Conservation (phyloP, 129 eudicot genomes). For the Artemisia annua region DNA sequence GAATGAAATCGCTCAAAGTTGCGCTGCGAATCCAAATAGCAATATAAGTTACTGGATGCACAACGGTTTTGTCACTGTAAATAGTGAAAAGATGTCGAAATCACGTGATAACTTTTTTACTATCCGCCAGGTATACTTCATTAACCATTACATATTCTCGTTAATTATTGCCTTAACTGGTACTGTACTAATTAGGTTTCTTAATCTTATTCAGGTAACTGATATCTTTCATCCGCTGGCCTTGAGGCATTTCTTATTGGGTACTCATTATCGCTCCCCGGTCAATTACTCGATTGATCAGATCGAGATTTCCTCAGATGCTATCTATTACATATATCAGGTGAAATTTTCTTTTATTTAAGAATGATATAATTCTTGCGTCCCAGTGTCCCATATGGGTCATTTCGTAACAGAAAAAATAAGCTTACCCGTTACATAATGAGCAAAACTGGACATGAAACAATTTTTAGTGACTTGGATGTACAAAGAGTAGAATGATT, state of each 20-base stretch:
- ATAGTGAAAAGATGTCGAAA: constrained; percentile 87
- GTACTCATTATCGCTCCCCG: constrained; percentile 83
- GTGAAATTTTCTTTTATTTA: constrained; percentile 24
- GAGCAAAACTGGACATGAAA: too few species aligned
- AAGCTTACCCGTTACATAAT: too few species aligned
- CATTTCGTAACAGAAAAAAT: too few species aligned
- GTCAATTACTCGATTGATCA: constrained; percentile 74
- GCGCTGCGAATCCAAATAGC: constrained; percentile 81
- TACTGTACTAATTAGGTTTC: neutral
- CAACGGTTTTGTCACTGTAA: constrained; percentile 80
- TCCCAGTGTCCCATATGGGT: too few species aligned
- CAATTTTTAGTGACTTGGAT: too few species aligned
- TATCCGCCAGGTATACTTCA: constrained; percentile 64
- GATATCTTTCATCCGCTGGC: constrained; percentile 84
- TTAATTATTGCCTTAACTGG: too few species aligned
- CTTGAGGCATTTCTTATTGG: constrained; percentile 80
- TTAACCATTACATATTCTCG: neutral
- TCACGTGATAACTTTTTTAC: constrained; percentile 77
- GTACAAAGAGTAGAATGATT: too few species aligned
- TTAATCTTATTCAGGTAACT: constrained; percentile 52
- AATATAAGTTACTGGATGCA: constrained; percentile 82
- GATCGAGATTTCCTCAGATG: constrained; percentile 73
- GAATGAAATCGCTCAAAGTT: constrained; percentile 88
- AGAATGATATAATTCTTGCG: too few species aligned
- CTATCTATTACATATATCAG: constrained; percentile 73